Evolutionary conservation across 2,329 filamentous ascomycete species (phyloP).

Genomic region (Pleurostoma richardsiae): DNA sequence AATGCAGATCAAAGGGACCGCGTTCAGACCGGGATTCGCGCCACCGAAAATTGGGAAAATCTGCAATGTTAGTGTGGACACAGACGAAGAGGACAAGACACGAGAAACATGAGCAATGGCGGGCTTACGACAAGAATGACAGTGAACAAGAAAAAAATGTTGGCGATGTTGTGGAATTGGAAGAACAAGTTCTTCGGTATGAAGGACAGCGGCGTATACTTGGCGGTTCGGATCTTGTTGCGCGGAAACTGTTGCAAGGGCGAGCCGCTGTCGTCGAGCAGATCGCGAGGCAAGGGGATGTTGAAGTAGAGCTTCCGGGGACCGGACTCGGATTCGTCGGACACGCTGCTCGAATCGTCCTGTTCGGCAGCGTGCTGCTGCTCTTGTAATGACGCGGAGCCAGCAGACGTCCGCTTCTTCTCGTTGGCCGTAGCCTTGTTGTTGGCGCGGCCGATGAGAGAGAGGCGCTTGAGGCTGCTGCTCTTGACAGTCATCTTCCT

Average conservation of each 20-base stretch:
- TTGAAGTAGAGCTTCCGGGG: constrained; percentile 78
- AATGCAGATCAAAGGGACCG: constrained; percentile 91
- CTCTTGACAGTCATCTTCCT: constrained; percentile 74
- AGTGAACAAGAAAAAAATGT: constrained; percentile 95
- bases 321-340: constrained; percentile 33
- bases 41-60: constrained; percentile 96
- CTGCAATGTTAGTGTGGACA: constrained; percentile 40
- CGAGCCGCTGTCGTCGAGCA: constrained; percentile 76
- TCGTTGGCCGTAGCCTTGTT: constrained; percentile 57
- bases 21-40: constrained; percentile 81
- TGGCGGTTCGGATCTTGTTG: constrained; percentile 97
- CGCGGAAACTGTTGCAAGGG: constrained; percentile 67
- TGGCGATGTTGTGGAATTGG: constrained; percentile 98
- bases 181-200: constrained; percentile 95
- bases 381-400: constrained; percentile 21
- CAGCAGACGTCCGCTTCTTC: constrained; percentile 57
- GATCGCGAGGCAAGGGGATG: constrained; percentile 66
- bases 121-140: constrained; percentile 84
- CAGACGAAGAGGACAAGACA: not conserved
- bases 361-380: constrained; percentile 27
- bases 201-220: constrained; percentile 94
- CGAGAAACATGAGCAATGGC: constrained; percentile 1
- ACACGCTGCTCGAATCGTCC: constrained; percentile 27
- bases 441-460: constrained; percentile 73
- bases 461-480: constrained; percentile 73